Base-by-base conservation (phyloP, 768 basidiomycete species). In the Collybia sp. region DNA sequence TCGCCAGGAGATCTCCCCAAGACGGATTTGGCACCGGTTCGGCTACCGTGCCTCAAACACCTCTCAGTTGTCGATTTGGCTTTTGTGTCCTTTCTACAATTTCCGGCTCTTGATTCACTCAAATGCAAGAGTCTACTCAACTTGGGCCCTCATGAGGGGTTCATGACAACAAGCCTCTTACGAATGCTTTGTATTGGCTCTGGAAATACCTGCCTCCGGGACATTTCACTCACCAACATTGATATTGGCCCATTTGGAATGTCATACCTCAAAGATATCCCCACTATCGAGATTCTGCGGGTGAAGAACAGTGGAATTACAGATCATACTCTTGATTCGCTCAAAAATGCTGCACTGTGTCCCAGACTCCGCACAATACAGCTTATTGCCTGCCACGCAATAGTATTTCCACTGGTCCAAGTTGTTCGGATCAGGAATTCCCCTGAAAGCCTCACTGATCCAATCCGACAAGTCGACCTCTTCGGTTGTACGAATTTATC, bases 1-100 rank as follows among this genome's bases (percentile, higher is more conserved):
- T 43, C 47, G 16, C 45, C 3, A 8, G 25, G 20, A 17, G 49
- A 51, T 18, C 49, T 44, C 30, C 41, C 42, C 38, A 30, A 33
- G 19, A 45, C 34, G 15, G 49, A 37, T 17, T 33, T 47, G 17
- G 35, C 12, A 13, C 12, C 37, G 10, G 30, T 46, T 18, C 32
- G 13, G 2, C 30, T 46, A 11, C 45, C 44, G 19, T 16, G 16
- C 15, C 42, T 50, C 18, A 31, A 32, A 25, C 35, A 17, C 2
- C 38, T 50, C 37, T 20, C 38, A 10, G 16, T 50, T 12, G 46
- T 38, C 30, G 45, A 50, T 15, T 39, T 46, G 15, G 42, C 38
- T 32, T 50, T 46, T 42, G 39, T 50, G 18, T 36, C 48, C 9
- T 50, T 45, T 30, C 44, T 50, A 25, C 48, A 44, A 30, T 40